Evolutionary conservation across 169 alveolate genomes (phyloP).

Genomic region (Babesia sp.): DNA sequence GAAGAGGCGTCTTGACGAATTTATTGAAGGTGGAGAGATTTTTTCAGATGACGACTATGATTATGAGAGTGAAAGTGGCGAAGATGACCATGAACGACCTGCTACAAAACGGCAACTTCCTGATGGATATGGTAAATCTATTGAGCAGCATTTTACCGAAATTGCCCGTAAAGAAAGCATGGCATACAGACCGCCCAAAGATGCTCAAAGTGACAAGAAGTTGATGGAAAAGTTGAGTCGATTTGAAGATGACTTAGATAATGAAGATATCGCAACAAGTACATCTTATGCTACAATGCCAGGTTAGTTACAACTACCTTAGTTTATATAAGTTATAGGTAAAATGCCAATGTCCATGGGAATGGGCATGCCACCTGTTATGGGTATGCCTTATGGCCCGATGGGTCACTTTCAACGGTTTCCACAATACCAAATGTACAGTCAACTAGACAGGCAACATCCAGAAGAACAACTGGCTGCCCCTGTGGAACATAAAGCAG

Average conservation of each 20-base stretch:
- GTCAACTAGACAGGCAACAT: background rate
- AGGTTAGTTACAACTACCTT: background rate
- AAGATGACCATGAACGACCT: conserved; percentile 8
- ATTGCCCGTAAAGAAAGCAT: conserved; percentile 58
- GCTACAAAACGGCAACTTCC: conserved; percentile 17
- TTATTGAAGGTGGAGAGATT: conserved; percentile 63
- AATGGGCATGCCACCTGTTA: background rate
- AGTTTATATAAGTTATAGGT: conserved; percentile 4
- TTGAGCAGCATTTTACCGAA: conserved; percentile 64
- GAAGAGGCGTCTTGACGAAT: conserved; percentile 56
- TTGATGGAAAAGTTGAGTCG: conserved; percentile 50
- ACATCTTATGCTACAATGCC: background rate
- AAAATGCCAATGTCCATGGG: conserved; percentile 5
- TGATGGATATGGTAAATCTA: conserved; percentile 50
- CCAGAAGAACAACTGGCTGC: background rate
- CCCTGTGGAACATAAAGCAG: background rate
- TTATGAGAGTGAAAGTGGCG: conserved; percentile 41
- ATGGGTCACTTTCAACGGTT: background rate
- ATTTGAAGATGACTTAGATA: conserved; percentile 65
- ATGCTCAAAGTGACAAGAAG: conserved; percentile 33
- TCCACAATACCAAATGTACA: conserved; percentile 16
- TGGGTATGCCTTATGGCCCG: background rate
- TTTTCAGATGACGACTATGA: conserved; percentile 47
- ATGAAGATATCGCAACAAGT: conserved; percentile 17
- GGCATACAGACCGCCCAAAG: conserved; percentile 48